Evolutionary conservation across 306 rosid genomes (phyloP), one percentile per base, ranked within the genome.

Genomic region (Vigna trinervia): DNA sequence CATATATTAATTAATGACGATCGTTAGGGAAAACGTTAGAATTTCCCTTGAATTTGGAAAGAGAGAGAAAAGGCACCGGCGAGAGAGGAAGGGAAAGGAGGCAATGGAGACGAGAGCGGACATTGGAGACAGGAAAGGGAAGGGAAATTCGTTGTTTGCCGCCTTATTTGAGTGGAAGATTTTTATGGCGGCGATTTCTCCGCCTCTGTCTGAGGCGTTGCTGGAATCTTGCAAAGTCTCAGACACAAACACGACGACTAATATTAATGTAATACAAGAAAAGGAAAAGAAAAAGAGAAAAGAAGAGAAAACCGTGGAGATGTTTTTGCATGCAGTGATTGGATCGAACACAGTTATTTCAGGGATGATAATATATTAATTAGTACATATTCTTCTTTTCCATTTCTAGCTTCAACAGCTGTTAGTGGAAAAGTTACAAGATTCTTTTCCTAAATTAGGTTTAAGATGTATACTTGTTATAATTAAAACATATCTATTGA

Each of bases 81-180:
- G 63, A 73, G 53, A 38, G 80, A 57, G 45, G 45, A 79, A 19
- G 70, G 66, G 64, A 52, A 69, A 71, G 61, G 77, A 32, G 41
- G 74, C 64, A 50, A 81, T 48, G 74, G 84, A 79, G 52, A 74
- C 70, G 19, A 50, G 15, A 69, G 69, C 70, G 74, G 83, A 46
- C 88, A 87, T 79, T 19, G 69, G 50, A 58, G 45, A 7, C 57
- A 39, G 6, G 15, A 53, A 6, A 12, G 28, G 26, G 66, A 47
- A 2, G 14, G 22, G 38, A 26, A 20, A 5, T 13, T 5, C 28
- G 41, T 41, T 43, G 1, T 19, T 54, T 54, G 60, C 80, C 86
- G 85, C 85, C 90, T 83, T 77, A 17, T 71, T 78, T 54, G 77
- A 85, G 58, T 65, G 12, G n/a, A 52, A 13, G 75, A 60, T 14